Base-by-base conservation (phyloP, 306 rosid genomes). In the Vigna unguiculata region DNA sequence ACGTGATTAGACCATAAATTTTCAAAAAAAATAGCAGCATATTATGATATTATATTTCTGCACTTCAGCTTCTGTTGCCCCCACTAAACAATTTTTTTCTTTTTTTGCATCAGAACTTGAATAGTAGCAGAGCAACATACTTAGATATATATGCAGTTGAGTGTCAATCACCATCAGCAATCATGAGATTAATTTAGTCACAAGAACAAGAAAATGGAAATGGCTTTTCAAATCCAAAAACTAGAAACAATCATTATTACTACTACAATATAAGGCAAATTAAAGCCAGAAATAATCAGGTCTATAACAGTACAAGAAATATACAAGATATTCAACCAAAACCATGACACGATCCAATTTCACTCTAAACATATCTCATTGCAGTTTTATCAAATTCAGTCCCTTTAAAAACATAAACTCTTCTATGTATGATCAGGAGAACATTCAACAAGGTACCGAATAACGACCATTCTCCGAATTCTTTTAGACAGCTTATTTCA, bases 1-100 rank as follows among this genome's bases (percentile, higher is more conserved):
- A 43, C 13, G 48, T 43, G 16, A 43, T 43, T 43, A 43, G 11
- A 43, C 16, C 48, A 28, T 25, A 49, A 49, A 47, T 9, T 24
- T 47, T 47, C 41, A 9, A 38, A 38, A 40, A 67, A 46, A 3
- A 13, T 22, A n/a, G 30, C 24, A 59, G 51, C 69, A 68, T 21
- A 12, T 63, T 54, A 54, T 73, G 14, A 75, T 21, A n/a, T 53
- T 54, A 64, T 73, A n/a, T 65, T 74, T 48, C 74, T 30, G 34
- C 46, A 45, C 7, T 55, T 43, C 14, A 66, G 77, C 36, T 78
- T 78, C 46, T 22, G 13, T 47, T 48, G 36, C 36, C 62, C 48
- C 11, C 41, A n/a, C 25, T 60, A 59, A 22, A 69, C 43, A 55
- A 7, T 47, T 46, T 9, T 14, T 21, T 12, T n/a, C n/a, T n/a